Base-by-base conservation (phyloP, 208 protist species). In the Angomonas desouzai region DNA sequence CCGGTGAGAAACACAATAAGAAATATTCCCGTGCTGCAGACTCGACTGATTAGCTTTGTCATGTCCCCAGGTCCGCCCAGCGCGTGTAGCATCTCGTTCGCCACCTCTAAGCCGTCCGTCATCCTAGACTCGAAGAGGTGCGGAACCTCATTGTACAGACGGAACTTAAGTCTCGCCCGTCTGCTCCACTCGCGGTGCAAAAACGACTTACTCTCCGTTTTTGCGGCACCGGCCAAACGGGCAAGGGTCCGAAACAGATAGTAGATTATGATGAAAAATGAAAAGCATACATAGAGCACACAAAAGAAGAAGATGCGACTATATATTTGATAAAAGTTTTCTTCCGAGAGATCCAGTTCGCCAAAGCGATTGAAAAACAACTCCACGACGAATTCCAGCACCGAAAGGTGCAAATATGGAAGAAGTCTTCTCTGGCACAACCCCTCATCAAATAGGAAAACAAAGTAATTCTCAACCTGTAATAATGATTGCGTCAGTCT, bases 121-220 rank as follows among this genome's bases (percentile, higher is more conserved):
- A 94, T 70, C 23, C 88, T 79, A 30, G 77, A 70, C 28, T 67
- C 72, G 32, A 85, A 72, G 53, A 91, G 73, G 64, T 92, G 84
- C 4, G 73, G 70, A 25, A 91, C 88, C 66, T 94, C 88, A 66
- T 94, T 94, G 72, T 87, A 94, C 2, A 92, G 71, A 23, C 88
- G 76, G 72, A 94, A 94, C 27, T 72, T 74, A 80, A 80, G 91
- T 28, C 60, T 57, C 40, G 85, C 84, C 36, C 59, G 60, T 9
- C 62, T 53, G 36, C 77, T 91, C 85, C 88, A 94, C 38, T 77
- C 69, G 20, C 68, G 70, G 51, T 81, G 68, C 51, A 75, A 74
- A 34, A 89, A 72, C 27, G 64, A 55, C 48, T 70, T 70, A 72
- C 73, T 79, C 57, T 87, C 83, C 2, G 79, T 72, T 60, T 83